Conservation (phyloP, 306 rosid genomes). For the Rosa lucieae region DNA sequence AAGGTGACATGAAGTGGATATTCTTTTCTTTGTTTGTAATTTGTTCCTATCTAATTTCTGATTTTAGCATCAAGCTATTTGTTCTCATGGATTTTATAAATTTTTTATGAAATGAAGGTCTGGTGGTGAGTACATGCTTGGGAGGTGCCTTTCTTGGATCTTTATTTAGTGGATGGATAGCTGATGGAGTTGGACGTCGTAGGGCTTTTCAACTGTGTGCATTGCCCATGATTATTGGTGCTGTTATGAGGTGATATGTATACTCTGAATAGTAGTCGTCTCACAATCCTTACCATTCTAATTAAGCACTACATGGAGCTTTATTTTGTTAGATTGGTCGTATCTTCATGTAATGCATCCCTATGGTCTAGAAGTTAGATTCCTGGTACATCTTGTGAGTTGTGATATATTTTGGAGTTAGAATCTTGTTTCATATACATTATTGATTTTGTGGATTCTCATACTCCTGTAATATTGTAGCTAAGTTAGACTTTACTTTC, state of each 20-base stretch:
- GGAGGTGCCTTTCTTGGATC: conserved; percentile 95
- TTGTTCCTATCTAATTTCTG: conserved; percentile 18
- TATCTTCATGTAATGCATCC: background rate
- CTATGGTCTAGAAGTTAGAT: background rate
- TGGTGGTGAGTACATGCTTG: conserved; percentile 93
- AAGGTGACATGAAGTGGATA: conserved; percentile 51
- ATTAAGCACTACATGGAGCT: conserved; percentile 4
- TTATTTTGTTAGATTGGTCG: background rate
- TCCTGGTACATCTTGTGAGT: background rate
- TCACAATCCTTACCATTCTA: background rate
- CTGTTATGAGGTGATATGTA: conserved; percentile 68
- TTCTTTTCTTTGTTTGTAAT: conserved; percentile 8
- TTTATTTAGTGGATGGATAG: conserved; percentile 87
- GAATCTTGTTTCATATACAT: background rate
- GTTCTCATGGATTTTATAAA: conserved; percentile 13
- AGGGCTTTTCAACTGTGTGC: conserved; percentile 90
- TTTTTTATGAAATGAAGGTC: conserved; percentile 56
- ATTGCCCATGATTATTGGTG: conserved; percentile 89
- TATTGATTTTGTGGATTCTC: background rate
- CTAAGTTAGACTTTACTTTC: background rate
- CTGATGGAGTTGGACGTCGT: conserved; percentile 96
- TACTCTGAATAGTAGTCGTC: background rate
- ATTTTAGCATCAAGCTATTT: conserved; percentile 18
- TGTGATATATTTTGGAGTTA: background rate
- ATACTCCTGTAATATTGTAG: background rate